Base-by-base conservation (phyloP, 331 rosid species). In the Spiraea crenata region DNA sequence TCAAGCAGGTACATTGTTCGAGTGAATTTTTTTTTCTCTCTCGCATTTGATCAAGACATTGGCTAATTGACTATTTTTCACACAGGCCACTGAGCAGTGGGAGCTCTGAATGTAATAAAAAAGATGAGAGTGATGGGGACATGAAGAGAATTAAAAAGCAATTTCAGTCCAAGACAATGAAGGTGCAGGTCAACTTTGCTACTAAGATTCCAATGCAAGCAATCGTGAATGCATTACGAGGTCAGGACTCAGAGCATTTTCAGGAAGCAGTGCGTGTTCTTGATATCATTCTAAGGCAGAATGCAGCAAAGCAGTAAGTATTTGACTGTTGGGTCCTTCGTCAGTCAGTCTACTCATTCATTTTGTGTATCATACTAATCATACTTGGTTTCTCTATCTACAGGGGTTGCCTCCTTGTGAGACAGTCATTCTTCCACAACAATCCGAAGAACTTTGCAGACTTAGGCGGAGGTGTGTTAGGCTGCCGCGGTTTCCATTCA, bases 351-450 rank as follows among this genome's bases (percentile, higher is more conserved):
- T 12, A 51, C 59, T 49, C 42, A 15, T 48, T 34, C 12, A 34
- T 48, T 49, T 5, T 58, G 58, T 37, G n/a, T 49, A 9, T 16
- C 31, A 34, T 48, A 16, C 6, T 9, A 25, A 25, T 25, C 1
- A 25, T 25, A 25, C 31, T 25, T 25, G 31, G 31, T 25, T 19
- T 48, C 0, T 48, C 3, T 59, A 17, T 55, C 8, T 70, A 35
- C 97, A 93, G 98, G 78, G 99, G 96, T 7, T 93, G 99, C 67
- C 82, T 93, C 2, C 97, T 93, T 35, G 99, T 93, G 41, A 86
- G 97, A 4, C 99, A 93, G 25, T 86, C 89, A 3, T 93, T 84
- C 63, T 93, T 93, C 62, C 97, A 86, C 62, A 87, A 91, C 46
- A 83, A 91, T 56, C 81, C 89, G 0, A 83, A 57, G 42, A 86